phyloP scores from a whole-genome alignment of 2,329 filamentous ascomycete genomes.

The Nothomitra cinnamomea region DNA sequence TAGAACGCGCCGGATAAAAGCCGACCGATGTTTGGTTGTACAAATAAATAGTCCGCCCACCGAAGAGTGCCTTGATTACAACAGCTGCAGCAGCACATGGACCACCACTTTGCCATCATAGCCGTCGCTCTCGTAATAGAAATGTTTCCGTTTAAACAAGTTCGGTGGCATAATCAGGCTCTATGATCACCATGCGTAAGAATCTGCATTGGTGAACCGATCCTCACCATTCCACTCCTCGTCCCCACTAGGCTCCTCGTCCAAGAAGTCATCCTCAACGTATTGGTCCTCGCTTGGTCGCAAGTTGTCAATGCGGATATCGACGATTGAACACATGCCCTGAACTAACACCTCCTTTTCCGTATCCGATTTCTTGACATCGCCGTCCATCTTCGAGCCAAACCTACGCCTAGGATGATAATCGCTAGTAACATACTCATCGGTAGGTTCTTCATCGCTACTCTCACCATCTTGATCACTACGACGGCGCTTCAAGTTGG shows the following conservation, averaged over 20 bases:
- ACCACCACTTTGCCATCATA: too few relatives aligned
- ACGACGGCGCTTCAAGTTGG: neutral
- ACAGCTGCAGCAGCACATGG: too few relatives aligned
- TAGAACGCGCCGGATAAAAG: too few relatives aligned
- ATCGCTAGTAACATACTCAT: neutral
- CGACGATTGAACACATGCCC: constrained; percentile 52
- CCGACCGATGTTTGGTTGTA: too few relatives aligned
- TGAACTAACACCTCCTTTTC: constrained; percentile 29
- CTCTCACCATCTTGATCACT: neutral
- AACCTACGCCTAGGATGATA: too few relatives aligned
- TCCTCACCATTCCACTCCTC: constrained; percentile 41
- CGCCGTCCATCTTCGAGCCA: too few relatives aligned
- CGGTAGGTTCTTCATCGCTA: neutral
- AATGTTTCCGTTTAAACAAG: too few relatives aligned
- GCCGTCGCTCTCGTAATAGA: too few relatives aligned
- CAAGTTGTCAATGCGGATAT: constrained; percentile 60
- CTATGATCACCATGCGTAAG: constrained; percentile 4
- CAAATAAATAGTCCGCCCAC: too few relatives aligned
- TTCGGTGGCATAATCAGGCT: neutral
- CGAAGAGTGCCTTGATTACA: too few relatives aligned
- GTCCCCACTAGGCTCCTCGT: constrained; percentile 35
- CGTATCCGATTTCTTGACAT: neutral
- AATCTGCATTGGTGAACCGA: constrained; percentile 10
- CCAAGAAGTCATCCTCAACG: constrained; percentile 55
- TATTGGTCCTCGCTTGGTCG: constrained; percentile 52